phyloP scores from a whole-genome alignment of 805 yeast species.

The Metschnikowia vanudenii region DNA sequence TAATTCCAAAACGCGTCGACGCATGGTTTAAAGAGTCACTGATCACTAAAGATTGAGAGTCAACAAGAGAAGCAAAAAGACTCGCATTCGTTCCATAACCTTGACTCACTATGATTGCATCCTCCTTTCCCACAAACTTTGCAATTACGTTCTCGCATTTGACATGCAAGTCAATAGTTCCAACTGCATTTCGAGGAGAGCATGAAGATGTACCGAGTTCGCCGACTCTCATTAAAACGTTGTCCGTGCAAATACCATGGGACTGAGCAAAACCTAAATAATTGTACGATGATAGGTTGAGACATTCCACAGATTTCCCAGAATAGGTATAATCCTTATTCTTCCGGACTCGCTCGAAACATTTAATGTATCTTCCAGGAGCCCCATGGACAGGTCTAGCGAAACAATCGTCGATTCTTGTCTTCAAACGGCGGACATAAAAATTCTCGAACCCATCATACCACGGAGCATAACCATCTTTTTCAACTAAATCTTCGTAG shows the following conservation, averaged over 20 bases:
- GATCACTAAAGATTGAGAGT: conserved; percentile 83
- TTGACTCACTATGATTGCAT: conserved; percentile 81
- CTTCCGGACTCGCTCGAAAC: conserved; percentile 77
- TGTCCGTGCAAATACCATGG: conserved; percentile 84
- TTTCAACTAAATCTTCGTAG: conserved; percentile 65
- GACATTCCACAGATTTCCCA: conserved; percentile 72
- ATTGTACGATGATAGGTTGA: conserved; percentile 87
- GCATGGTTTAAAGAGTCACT: conserved; percentile 96
- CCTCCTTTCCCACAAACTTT: conserved; percentile 86
- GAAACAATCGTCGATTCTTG: conserved; percentile 90
- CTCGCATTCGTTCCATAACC: conserved; percentile 96
- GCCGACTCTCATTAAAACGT: conserved; percentile 61
- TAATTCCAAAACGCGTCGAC: conserved; percentile 90
- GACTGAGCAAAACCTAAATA: conserved; percentile 97
- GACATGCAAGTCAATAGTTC: conserved; percentile 71
- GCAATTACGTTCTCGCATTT: conserved; percentile 79
- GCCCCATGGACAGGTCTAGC: conserved; percentile 96
- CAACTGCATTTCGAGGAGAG: conserved; percentile 72
- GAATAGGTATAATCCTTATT: conserved; percentile 65
- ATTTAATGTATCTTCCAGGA: conserved; percentile 87
- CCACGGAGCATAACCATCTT: conserved; percentile 94
- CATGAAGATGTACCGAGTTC: conserved; percentile 75
- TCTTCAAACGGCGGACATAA: conserved; percentile 87
- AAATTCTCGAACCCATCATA: conserved; percentile 91
- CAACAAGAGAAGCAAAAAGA: conserved; percentile 77